Conservation (phyloP, 192 early-diverging fungal genomes). For the Backusella tuberculispora region DNA sequence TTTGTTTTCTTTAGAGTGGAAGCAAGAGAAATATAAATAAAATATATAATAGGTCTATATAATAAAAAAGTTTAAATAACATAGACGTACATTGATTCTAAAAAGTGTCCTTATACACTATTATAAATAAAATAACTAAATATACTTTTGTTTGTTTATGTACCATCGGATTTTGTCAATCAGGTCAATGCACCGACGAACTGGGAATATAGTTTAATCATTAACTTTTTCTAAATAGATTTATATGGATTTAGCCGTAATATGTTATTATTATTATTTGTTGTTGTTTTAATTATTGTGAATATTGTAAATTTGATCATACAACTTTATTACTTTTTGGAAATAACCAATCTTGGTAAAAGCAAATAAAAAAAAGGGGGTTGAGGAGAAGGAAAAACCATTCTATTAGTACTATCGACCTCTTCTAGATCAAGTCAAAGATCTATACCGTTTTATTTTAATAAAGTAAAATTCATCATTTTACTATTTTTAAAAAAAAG, state of each 20-base stretch:
- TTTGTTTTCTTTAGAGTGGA: not conserved
- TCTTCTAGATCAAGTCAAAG: too few relatives aligned
- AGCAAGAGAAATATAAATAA: not conserved
- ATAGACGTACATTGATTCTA: too few relatives aligned
- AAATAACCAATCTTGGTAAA: conserved; percentile 4
- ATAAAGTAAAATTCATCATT: too few relatives aligned
- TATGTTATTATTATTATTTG: not conserved
- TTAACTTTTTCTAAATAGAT: not conserved
- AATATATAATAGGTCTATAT: too few relatives aligned
- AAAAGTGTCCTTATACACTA: not conserved
- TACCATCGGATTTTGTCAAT: not conserved
- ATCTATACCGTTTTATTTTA: too few relatives aligned
- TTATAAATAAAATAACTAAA: not conserved
- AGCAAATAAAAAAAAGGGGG: not conserved
- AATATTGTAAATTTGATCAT: not conserved
- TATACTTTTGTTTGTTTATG: not conserved
- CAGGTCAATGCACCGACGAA: not conserved
- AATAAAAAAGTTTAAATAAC: too few relatives aligned
- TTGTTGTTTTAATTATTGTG: not conserved
- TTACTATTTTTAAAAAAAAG: too few relatives aligned
- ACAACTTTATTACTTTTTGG: conserved; percentile 3
- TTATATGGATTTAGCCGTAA: not conserved
- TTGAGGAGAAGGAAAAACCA: too few relatives aligned
- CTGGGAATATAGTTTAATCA: conserved; percentile 4
- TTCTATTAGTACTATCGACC: too few relatives aligned